These are phyloP conservation scores for Coniophora puteana DNA, from an alignment of 1,284 basidiomycete genomes.

Conservation along the genomic window DNA sequence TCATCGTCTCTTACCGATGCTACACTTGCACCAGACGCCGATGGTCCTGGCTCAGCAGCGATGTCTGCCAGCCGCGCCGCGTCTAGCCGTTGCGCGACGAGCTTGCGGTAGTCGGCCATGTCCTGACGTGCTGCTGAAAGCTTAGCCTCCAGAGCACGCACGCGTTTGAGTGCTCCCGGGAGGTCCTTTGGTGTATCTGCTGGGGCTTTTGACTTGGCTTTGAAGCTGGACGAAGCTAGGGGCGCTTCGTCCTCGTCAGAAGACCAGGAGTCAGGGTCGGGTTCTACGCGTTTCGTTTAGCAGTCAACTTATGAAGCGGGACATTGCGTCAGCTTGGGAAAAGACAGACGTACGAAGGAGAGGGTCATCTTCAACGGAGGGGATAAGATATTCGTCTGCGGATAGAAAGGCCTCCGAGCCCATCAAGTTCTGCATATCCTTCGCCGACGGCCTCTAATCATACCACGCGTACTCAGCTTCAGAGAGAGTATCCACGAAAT, in stretches of 20 bases:
- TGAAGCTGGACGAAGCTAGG: constrained; percentile 13
- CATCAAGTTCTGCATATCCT: constrained; percentile 43
- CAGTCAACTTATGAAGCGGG: neutral
- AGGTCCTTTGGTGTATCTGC: constrained; percentile 24
- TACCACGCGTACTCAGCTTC: neutral
- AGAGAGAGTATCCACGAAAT: constrained; percentile 1
- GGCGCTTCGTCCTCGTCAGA: constrained; percentile 53
- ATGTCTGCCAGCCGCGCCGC: constrained; percentile 40
- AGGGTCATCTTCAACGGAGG: constrained; percentile 80
- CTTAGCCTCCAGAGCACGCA: constrained; percentile 50
- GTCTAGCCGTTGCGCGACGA: constrained; percentile 51
- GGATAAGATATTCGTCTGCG: constrained; percentile 77
- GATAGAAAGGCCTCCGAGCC: constrained; percentile 61
- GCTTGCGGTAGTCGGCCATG: constrained; percentile 53
- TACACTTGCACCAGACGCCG: constrained; percentile 20
- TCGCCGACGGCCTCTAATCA: constrained; percentile 47
- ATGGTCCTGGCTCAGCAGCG: constrained; percentile 34
- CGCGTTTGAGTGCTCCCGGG: constrained; percentile 37
- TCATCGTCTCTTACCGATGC: constrained; percentile 69
- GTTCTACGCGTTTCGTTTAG: constrained; percentile 35
- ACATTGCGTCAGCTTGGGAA: constrained; percentile 19
- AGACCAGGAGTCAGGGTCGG: constrained; percentile 70
- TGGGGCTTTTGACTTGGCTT: constrained; percentile 17
- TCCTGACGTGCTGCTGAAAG: constrained; percentile 49
- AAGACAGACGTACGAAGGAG: constrained; percentile 66